These are phyloP conservation scores for Oryza nivara DNA, from an alignment of 176 grass and related monocot genomes.

Conservation along the genomic window DNA sequence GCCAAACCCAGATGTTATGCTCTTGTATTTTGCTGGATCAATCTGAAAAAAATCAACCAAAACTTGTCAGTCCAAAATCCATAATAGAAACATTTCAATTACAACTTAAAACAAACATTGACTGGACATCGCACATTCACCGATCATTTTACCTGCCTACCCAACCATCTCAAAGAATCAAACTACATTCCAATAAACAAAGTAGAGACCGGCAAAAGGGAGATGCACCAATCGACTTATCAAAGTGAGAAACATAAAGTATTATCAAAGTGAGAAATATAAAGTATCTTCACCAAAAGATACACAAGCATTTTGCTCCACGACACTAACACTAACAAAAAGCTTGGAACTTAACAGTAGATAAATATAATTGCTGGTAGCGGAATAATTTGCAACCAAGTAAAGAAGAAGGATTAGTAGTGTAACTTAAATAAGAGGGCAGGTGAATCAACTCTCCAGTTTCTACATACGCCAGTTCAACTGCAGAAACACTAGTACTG, in stretches of 20 bases:
- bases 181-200: neutral
- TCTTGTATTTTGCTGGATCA: slow-evolving; percentile 89
- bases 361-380: neutral
- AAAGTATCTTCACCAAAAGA: neutral
- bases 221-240: neutral
- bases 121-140: neutral
- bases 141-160: neutral
- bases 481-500: neutral
- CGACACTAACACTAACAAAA: neutral
- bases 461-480: neutral
- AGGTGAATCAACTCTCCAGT: neutral
- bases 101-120: neutral
- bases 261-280: neutral
- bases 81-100: neutral
- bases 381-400: neutral
- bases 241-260: neutral
- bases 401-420: neutral
- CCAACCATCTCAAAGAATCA: neutral
- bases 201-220: neutral
- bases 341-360: neutral
- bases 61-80: slow-evolving; percentile 8
- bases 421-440: neutral
- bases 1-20: slow-evolving; percentile 86
- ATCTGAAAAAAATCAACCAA: slow-evolving; percentile 54
- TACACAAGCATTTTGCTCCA: neutral